phyloP scores from a whole-genome alignment of 768 basidiomycete species.

The Leucocoprinus birnbaumii region DNA sequence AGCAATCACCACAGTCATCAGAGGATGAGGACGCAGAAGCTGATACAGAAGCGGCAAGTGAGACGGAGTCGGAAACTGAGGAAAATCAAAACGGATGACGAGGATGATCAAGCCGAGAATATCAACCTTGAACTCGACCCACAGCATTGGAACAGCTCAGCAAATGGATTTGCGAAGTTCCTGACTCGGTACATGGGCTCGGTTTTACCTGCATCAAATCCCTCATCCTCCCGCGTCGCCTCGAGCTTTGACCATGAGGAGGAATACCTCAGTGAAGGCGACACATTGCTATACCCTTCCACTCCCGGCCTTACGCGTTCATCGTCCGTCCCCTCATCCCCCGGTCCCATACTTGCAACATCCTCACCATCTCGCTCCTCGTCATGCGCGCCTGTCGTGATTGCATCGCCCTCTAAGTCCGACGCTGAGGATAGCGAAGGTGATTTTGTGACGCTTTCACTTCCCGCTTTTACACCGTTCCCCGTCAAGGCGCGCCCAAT shows the following conservation, averaged over 20 bases:
- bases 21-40: constrained; percentile 21
- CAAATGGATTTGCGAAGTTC: constrained; percentile 27
- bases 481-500: constrained; percentile 36
- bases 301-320: constrained; percentile 19
- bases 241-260: constrained; percentile 18
- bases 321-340: constrained; percentile 13
- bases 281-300: constrained; percentile 11
- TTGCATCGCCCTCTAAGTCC: constrained; percentile 9
- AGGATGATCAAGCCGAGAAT: constrained; percentile 14
- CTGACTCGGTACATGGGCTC: constrained; percentile 23
- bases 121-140: constrained; percentile 16
- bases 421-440: constrained; percentile 15
- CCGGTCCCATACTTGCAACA: constrained; percentile 1
- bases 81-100: too few relatives aligned
- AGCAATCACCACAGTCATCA: constrained; percentile 1
- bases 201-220: constrained; percentile 1
- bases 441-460: constrained; percentile 13
- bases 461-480: constrained; percentile 31
- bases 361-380: constrained; percentile 10
- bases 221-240: background rate
- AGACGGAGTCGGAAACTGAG: background rate
- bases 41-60: constrained; percentile 20
- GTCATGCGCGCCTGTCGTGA: constrained; percentile 1
- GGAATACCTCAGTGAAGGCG: constrained; percentile 17
- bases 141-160: constrained; percentile 27